Conservation (phyloP, 768 basidiomycete species). For the Pisolithus marmoratus region DNA sequence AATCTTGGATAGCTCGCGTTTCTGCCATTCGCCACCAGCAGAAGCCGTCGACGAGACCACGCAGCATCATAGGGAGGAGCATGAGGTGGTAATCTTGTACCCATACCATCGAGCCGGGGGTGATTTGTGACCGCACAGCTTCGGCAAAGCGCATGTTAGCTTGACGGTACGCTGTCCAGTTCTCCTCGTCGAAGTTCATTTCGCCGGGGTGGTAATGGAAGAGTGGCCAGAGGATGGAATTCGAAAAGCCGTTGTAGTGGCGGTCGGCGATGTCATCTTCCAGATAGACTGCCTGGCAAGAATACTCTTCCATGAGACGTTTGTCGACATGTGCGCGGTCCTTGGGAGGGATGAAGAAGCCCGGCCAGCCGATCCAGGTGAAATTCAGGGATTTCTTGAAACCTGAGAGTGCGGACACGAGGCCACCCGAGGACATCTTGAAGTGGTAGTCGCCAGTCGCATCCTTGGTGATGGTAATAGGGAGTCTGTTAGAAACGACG, state of each 20-base stretch:
- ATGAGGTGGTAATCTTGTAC: slow-evolving; percentile 98
- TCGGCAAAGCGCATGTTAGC: slow-evolving; percentile 95
- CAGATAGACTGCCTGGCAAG: slow-evolving; percentile 96
- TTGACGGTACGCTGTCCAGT: slow-evolving; percentile 97
- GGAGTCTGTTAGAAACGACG: slow-evolving; percentile 93
- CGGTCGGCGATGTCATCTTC: slow-evolving; percentile 97
- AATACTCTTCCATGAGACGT: slow-evolving; percentile 90
- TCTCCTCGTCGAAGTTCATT: slow-evolving; percentile 99
- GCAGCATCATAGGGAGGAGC: slow-evolving; percentile 95
- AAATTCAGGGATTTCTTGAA: slow-evolving; percentile 98
- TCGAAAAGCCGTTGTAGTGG: slow-evolving; percentile 98
- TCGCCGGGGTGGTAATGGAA: slow-evolving; percentile 99
- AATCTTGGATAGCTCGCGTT: slow-evolving; percentile 59
- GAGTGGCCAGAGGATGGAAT: slow-evolving; percentile 98
- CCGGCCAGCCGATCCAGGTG: slow-evolving; percentile 97
- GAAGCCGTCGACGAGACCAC: slow-evolving; percentile 79
- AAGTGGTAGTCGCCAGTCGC: slow-evolving; percentile 90
- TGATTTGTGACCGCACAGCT: slow-evolving; percentile 71
- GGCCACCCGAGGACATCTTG: slow-evolving; percentile 98
- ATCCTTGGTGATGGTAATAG: slow-evolving; percentile 94
- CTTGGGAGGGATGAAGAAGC: slow-evolving; percentile 88
- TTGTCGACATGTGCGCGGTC: slow-evolving; percentile 90
- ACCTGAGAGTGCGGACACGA: slow-evolving; percentile 93
- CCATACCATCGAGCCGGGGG: slow-evolving; percentile 94
- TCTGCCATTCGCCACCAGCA: slow-evolving; percentile 49